Evolutionary conservation across 306 rosid genomes (phyloP).

Genomic region (Cicer chorassanicum): DNA sequence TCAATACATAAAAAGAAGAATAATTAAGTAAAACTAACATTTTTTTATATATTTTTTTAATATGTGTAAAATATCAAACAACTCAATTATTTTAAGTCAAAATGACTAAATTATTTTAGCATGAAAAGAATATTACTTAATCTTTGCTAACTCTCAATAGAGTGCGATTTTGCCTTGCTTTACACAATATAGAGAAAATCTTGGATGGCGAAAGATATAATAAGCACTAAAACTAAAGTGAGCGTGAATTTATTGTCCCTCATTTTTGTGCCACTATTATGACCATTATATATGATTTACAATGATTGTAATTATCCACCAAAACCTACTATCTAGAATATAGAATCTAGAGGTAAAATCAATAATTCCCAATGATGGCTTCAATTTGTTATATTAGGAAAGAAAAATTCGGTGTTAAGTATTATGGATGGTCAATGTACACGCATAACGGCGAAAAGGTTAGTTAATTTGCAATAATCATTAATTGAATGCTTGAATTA

Average conservation of each 20-base stretch:
- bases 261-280: slow-evolving; percentile 57
- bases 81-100: too few species aligned
- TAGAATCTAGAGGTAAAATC: slow-evolving; percentile 48
- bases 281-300: slow-evolving; percentile 50
- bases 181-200: slow-evolving; percentile 32
- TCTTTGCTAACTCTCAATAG: neutral
- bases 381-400: slow-evolving; percentile 27
- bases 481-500: slow-evolving; percentile 28
- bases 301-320: slow-evolving; percentile 53
- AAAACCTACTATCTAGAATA: slow-evolving; percentile 45
- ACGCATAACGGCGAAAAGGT: neutral
- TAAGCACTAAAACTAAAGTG: slow-evolving; percentile 47
- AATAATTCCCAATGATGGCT: slow-evolving; percentile 9
- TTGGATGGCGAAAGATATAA: slow-evolving; percentile 42
- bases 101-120: too few species aligned
- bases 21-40: too few species aligned
- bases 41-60: too few species aligned
- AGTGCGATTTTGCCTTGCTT: slow-evolving; percentile 37
- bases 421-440: slow-evolving; percentile 23
- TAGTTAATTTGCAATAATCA: slow-evolving; percentile 3
- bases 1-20: too few species aligned
- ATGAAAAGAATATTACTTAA: too few species aligned
- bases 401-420: neutral
- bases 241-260: slow-evolving; percentile 65
- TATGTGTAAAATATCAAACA: too few species aligned